phyloP scores from a whole-genome alignment of 768 basidiomycete genomes.

The Russula sp. region DNA sequence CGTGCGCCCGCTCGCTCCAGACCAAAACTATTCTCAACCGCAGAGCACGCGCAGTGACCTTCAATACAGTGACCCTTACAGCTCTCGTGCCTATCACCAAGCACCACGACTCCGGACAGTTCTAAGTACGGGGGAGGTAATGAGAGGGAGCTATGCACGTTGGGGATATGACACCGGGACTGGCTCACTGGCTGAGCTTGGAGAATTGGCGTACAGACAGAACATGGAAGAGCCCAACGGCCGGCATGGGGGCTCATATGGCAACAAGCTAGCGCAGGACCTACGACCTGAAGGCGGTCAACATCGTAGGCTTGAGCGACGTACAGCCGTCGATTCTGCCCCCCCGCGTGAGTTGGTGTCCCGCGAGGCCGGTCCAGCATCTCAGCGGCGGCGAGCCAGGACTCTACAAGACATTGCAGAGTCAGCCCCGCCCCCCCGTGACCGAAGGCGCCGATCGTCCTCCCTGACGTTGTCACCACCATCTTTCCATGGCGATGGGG shows the following conservation, averaged over 20 bases:
- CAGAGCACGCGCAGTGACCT: background rate
- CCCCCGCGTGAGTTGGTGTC: background rate
- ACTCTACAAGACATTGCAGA: background rate
- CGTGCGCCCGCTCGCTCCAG: background rate
- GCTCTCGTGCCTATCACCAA: background rate
- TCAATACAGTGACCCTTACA: background rate
- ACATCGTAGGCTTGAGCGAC: background rate
- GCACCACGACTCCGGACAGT: background rate
- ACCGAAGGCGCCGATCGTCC: background rate
- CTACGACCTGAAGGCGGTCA: background rate
- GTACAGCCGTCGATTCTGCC: background rate
- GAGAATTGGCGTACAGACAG: background rate
- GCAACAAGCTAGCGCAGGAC: background rate
- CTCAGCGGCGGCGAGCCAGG: conserved; percentile 2
- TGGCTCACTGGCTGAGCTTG: background rate
- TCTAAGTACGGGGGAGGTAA: background rate
- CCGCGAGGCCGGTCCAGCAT: background rate
- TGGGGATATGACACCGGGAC: background rate
- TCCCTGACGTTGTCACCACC: background rate
- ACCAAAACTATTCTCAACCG: background rate
- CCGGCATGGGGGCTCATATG: background rate
- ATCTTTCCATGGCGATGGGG: background rate
- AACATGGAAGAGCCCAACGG: background rate
- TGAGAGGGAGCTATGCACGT: background rate
- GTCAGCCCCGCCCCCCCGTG: background rate